Conservation (phyloP, 2,329 filamentous ascomycete genomes). For the Penicillium sp. region DNA sequence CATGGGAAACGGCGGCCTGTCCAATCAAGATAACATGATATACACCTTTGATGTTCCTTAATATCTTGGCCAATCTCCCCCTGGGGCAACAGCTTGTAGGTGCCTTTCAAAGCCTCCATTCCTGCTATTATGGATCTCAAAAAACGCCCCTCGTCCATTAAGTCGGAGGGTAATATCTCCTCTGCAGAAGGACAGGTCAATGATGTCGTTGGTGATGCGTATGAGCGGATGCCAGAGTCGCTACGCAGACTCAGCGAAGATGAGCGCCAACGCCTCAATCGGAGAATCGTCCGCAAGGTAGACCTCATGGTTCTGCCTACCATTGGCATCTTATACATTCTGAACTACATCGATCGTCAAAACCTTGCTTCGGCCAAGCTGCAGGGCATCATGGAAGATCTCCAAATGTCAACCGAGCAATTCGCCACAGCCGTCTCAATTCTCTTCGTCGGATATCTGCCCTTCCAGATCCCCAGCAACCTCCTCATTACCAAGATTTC, state of each 20-base stretch:
- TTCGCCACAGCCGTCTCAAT: slow-evolving; percentile 28
- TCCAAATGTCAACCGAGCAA: slow-evolving; percentile 31
- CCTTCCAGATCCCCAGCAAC: slow-evolving; percentile 40
- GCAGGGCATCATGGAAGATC: slow-evolving; percentile 35
- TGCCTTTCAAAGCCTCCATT: too few species aligned
- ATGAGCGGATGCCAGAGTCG: slow-evolving; percentile 20
- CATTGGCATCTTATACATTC: slow-evolving; percentile 34
- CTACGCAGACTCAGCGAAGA: slow-evolving; percentile 19
- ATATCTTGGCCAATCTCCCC: too few species aligned
- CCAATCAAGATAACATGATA: too few species aligned
- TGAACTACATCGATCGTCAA: slow-evolving; percentile 37
- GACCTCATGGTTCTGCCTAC: slow-evolving; percentile 26
- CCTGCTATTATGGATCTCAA: too few species aligned
- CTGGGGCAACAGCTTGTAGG: too few species aligned
- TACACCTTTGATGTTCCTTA: too few species aligned
- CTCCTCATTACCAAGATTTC: slow-evolving; percentile 45
- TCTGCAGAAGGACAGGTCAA: slow-evolving; percentile 21
- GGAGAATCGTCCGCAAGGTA: slow-evolving; percentile 24
- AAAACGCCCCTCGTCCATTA: too few species aligned
- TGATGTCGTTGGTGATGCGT: too few species aligned
- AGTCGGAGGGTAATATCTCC: too few species aligned
- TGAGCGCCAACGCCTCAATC: slow-evolving; percentile 20
- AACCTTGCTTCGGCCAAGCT: slow-evolving; percentile 35
- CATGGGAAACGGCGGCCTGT: too few species aligned
- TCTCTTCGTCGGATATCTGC: slow-evolving; percentile 23